phyloP scores from a whole-genome alignment of 1,284 basidiomycete species.

The Cryptococcus amylolentus region DNA sequence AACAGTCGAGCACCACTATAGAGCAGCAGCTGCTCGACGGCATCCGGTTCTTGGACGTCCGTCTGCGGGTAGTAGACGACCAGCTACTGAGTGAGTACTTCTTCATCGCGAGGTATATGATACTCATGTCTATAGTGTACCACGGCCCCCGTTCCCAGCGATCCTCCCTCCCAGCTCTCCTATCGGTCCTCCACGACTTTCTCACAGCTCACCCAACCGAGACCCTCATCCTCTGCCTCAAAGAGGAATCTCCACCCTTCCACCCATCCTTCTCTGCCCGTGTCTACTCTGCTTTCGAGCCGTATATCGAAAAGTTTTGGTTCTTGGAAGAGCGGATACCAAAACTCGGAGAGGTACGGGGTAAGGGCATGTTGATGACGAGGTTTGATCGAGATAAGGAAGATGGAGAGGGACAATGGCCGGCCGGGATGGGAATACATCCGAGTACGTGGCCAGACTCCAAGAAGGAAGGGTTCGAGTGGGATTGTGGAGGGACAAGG shows the following conservation, averaged over 20 bases:
- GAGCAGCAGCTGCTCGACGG: conserved; percentile 44
- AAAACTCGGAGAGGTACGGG: conserved; percentile 71
- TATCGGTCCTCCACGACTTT: conserved; percentile 59
- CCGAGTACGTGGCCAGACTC: conserved; percentile 78
- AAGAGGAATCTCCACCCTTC: conserved; percentile 63
- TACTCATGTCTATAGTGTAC: conserved; percentile 56
- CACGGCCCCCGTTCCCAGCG: conserved; percentile 72
- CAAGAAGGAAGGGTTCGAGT: conserved; percentile 64
- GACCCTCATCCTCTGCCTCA: conserved; percentile 76
- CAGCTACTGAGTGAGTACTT: conserved; percentile 42
- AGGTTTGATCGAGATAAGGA: conserved; percentile 57
- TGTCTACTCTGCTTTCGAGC: conserved; percentile 63
- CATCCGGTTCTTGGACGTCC: conserved; percentile 74
- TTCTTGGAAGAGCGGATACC: conserved; percentile 74
- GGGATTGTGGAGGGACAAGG: conserved; percentile 57
- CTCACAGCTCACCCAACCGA: conserved; percentile 63
- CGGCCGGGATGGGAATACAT: conserved; percentile 65
- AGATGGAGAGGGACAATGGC: conserved; percentile 59
- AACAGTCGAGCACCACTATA: conserved; percentile 37
- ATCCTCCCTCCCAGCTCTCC: conserved; percentile 63
- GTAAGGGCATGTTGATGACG: conserved; percentile 74
- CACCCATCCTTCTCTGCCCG: conserved; percentile 58
- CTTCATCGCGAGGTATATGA: not conserved
- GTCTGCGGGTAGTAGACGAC: conserved; percentile 64
- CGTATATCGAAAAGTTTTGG: conserved; percentile 61